These are phyloP conservation scores for Brasilioporus rufonigricans DNA, from an alignment of 768 basidiomycete genomes.

Conservation along the genomic window DNA sequence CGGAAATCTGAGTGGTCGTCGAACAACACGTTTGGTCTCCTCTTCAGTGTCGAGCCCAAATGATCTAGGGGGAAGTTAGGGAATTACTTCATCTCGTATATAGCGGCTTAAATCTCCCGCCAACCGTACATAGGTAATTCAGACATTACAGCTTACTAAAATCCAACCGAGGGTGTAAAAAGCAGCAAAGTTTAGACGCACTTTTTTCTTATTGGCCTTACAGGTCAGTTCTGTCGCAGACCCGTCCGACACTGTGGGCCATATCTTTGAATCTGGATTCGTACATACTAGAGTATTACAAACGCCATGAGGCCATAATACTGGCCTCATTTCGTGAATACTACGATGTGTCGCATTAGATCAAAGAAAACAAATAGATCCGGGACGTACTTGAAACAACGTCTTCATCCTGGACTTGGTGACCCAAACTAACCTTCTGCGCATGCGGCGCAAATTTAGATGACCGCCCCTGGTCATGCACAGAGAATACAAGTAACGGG, in stretches of 20 bases:
- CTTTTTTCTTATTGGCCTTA: too few relatives aligned
- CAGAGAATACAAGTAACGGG: not conserved
- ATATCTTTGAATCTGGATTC: not conserved
- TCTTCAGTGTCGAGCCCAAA: too few relatives aligned
- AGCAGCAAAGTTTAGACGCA: too few relatives aligned
- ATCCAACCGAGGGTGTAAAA: too few relatives aligned
- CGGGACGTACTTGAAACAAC: constrained; percentile 77
- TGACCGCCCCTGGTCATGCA: constrained; percentile 92
- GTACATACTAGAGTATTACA: not conserved
- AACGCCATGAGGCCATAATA: not conserved
- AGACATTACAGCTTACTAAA: too few relatives aligned
- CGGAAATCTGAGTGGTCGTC: too few relatives aligned
- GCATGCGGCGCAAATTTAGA: constrained; percentile 93
- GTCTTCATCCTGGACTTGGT: constrained; percentile 85
- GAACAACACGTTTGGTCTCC: too few relatives aligned
- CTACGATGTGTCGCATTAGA: constrained; percentile 11
- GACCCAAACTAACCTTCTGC: constrained; percentile 86
- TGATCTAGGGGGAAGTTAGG: too few relatives aligned
- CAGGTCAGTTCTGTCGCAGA: too few relatives aligned
- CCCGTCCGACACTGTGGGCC: not conserved
- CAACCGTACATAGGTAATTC: too few relatives aligned
- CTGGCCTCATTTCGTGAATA: constrained; percentile 33
- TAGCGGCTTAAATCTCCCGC: too few relatives aligned
- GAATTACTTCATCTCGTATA: too few relatives aligned
- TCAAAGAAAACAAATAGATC: not conserved